These are phyloP conservation scores for Pseudogymnoascus sp. DNA, from an alignment of 2,329 filamentous ascomycete species.

Conservation along the genomic window DNA sequence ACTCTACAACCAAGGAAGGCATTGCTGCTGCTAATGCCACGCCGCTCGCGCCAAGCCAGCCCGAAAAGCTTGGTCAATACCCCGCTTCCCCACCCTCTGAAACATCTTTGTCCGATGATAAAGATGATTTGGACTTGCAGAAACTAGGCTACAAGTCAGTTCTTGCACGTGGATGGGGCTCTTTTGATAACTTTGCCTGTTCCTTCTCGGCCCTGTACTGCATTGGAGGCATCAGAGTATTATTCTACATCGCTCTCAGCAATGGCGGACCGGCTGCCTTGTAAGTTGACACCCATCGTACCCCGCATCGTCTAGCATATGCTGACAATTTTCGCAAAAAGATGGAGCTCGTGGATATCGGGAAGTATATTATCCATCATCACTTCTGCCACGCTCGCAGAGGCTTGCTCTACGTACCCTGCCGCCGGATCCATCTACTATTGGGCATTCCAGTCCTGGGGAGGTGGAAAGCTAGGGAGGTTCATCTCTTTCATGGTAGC, in stretches of 20 bases:
- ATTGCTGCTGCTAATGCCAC: neutral
- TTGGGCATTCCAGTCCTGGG: constrained; percentile 28
- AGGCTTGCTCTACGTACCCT: constrained; percentile 28
- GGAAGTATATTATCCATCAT: constrained; percentile 17
- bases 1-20: neutral
- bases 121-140: constrained; percentile 25
- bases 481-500: constrained; percentile 13
- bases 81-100: neutral
- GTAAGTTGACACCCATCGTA: neutral
- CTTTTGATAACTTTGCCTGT: constrained; percentile 26
- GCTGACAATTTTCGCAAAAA: neutral
- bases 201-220: constrained; percentile 26
- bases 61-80: neutral
- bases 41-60: neutral
- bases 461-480: constrained; percentile 11
- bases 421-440: constrained; percentile 29
- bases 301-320: neutral
- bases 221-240: constrained; percentile 26
- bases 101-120: constrained; percentile 13
- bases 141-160: constrained; percentile 25
- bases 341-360: constrained; percentile 14
- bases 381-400: constrained; percentile 28
- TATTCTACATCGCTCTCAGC: constrained; percentile 27
- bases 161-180: constrained; percentile 24
- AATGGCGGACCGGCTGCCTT: constrained; percentile 20